A percentile compares a stretch with the other conserved stretches of the same genome.
phyloP scores from a whole-genome alignment of 2,329 filamentous ascomycete species.

The Zasmidium cellare region DNA sequence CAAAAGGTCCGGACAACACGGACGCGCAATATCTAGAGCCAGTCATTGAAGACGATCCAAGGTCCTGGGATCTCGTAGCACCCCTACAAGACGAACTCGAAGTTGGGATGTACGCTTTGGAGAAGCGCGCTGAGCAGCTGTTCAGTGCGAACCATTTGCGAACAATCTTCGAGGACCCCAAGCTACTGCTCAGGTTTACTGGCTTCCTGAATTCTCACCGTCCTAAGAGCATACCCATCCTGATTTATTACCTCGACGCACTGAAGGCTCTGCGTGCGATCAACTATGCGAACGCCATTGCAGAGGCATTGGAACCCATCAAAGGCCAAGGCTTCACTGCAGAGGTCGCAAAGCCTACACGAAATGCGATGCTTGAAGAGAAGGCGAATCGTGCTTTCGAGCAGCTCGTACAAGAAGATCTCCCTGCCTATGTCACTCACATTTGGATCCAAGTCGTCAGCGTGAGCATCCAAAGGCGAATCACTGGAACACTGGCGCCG shows the following conservation, averaged over 20 bases:
- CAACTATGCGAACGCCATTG: slow-evolving; percentile 68
- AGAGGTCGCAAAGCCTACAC: slow-evolving; percentile 51
- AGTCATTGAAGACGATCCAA: slow-evolving; percentile 54
- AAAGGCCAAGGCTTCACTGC: slow-evolving; percentile 58
- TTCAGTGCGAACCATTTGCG: slow-evolving; percentile 67
- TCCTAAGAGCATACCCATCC: slow-evolving; percentile 62
- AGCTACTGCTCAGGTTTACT: slow-evolving; percentile 65
- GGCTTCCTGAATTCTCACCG: slow-evolving; percentile 63
- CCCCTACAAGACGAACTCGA: slow-evolving; percentile 32
- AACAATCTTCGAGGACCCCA: slow-evolving; percentile 64
- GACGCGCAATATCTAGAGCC: slow-evolving; percentile 48
- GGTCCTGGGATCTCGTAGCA: slow-evolving; percentile 55
- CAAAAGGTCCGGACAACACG: slow-evolving; percentile 40
- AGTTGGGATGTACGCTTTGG: slow-evolving; percentile 55
- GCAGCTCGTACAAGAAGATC: slow-evolving; percentile 63
- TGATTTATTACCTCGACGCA: slow-evolving; percentile 72
- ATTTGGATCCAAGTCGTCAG: slow-evolving; percentile 70
- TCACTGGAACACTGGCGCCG: slow-evolving; percentile 66
- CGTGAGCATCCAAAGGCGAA: slow-evolving; percentile 64
- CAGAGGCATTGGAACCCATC: slow-evolving; percentile 60
- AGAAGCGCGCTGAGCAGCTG: slow-evolving; percentile 64
- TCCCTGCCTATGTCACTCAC: slow-evolving; percentile 71
- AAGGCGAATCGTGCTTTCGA: slow-evolving; percentile 67
- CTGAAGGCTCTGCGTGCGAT: slow-evolving; percentile 71
- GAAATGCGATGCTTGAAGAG: slow-evolving; percentile 60